Evolutionary conservation across 345 rosid species (phyloP), one percentile per base, ranked within the genome.

Genomic region (Populus tremula): DNA sequence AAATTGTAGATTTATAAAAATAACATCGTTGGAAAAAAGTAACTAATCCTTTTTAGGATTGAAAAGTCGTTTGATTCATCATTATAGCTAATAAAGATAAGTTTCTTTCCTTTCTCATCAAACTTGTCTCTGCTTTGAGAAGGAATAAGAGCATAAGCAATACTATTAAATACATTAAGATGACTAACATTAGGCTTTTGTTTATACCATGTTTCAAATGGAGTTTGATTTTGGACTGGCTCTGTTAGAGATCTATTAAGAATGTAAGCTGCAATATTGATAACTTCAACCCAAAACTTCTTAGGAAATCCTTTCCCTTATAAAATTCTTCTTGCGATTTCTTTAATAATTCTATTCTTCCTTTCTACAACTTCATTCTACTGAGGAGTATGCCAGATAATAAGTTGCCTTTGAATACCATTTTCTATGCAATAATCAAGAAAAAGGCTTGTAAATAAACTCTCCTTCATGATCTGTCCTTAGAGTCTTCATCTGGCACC

Each of bases 381-480:
- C 0, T 2, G 1, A n/a, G 14, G 14, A 2, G 35, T 63, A 11
- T 27, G 20, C 11, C 21, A 1, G 0, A 63, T 0, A 9, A 0
- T 27, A 12, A 27, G 6, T 27, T 63, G 2, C 67, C 36, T 63
- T 27, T 63, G 5, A 9, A 63, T 63, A 4, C 2, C 20, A 9
- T 63, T 63, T 8, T 63, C 1, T 63, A 11, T 29, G 18, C 8
- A 27, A 11, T 27, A 25, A 11, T 63, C 67, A 11, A 63, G 13
- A 33, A 63, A 63, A 63, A 25, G 0, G 8, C 2, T 4, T 63
- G 67, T 27, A 63, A 5, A 63, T 11, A 0, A 63, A 29, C 18
- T 29, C 67, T 63, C 36, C 21, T 9, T 0, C 36, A 25, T 0
- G 20, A 4, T 63, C 8, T 11, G 20, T 63, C 1, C 18, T 25